Percentiles rank a stretch among this genome's conserved stretches.
phyloP scores from a whole-genome alignment of 2,329 filamentous ascomycete genomes.

The Plectosphaerella cucumerina region DNA sequence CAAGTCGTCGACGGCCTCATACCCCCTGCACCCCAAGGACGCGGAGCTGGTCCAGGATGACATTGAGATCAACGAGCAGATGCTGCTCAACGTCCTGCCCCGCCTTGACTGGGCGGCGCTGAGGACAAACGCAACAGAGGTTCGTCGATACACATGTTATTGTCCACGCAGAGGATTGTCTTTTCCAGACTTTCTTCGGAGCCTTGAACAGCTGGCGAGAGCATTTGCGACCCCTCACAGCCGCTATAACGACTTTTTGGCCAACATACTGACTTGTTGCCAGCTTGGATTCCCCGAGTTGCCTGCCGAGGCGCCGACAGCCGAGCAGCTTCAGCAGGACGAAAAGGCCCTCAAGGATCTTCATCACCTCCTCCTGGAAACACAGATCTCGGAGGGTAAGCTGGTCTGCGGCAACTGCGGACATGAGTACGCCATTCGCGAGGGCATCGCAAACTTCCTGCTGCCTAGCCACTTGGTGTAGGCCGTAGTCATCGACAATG shows the following conservation, averaged over 20 bases:
- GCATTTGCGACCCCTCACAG: too few relatives aligned
- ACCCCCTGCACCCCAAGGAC: slow-evolving; percentile 88
- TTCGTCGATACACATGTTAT: slow-evolving; percentile 31
- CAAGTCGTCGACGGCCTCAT: slow-evolving; percentile 75
- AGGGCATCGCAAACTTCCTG: slow-evolving; percentile 95
- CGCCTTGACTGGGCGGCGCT: slow-evolving; percentile 86
- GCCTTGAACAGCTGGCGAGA: too few relatives aligned
- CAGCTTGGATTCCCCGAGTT: slow-evolving; percentile 78
- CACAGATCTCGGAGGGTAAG: slow-evolving; percentile 82
- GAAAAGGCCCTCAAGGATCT: slow-evolving; percentile 72
- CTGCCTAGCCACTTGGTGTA: slow-evolving; percentile 85
- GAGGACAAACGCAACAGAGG: slow-evolving; percentile 70
- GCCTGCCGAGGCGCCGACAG: slow-evolving; percentile 58
- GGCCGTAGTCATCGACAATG: slow-evolving; percentile 5
- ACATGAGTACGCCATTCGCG: slow-evolving; percentile 90
- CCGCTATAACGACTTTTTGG: too few relatives aligned
- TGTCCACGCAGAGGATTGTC: too few relatives aligned
- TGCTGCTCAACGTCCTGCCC: slow-evolving; percentile 80
- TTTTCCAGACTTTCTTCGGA: too few relatives aligned
- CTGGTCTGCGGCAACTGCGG: slow-evolving; percentile 87
- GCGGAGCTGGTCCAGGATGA: slow-evolving; percentile 85
- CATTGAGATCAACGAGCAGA: slow-evolving; percentile 72
- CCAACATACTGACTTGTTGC: neutral
- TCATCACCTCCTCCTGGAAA: slow-evolving; percentile 81
- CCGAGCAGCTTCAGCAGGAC: slow-evolving; percentile 58